phyloP scores from a whole-genome alignment of 1,284 basidiomycete species.

The Jaminaea rosea region DNA sequence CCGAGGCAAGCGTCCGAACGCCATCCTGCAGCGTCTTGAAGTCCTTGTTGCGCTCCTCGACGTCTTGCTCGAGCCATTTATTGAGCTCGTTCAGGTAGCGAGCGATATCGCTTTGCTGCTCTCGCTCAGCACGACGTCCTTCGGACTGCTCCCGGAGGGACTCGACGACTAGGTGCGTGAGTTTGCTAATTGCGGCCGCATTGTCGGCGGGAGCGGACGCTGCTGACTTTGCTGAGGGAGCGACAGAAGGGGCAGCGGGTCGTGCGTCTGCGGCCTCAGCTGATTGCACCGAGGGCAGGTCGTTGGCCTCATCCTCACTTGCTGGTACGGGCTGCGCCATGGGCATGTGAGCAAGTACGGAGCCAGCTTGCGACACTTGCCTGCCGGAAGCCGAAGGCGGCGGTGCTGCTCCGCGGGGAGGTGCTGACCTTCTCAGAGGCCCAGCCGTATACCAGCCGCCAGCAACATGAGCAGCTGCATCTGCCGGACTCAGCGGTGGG shows the following conservation, averaged over 20 bases:
- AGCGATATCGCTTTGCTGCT: conserved; percentile 36
- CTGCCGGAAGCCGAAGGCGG: background rate
- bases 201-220: background rate
- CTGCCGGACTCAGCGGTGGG: background rate
- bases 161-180: no score
- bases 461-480: no score
- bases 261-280: no score
- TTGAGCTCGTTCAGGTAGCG: conserved; percentile 41
- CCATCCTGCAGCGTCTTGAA: conserved; percentile 28
- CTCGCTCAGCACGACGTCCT: conserved; percentile 23
- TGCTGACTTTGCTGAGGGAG: no score
- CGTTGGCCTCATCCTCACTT: no score
- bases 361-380: background rate
- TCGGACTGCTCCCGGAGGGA: conserved; percentile 28
- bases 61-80: conserved; percentile 32
- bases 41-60: conserved; percentile 32
- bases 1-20: conserved; percentile 29
- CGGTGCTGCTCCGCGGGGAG: background rate
- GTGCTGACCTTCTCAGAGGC: no score
- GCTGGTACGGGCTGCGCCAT: background rate
- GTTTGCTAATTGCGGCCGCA: no score
- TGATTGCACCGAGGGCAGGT: no score
- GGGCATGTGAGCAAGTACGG: no score
- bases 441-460: conserved; percentile 27
- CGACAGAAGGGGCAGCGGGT: background rate